Evolutionary conservation across 805 yeast species (phyloP).

Genomic region (Candida methanosorbosa): DNA sequence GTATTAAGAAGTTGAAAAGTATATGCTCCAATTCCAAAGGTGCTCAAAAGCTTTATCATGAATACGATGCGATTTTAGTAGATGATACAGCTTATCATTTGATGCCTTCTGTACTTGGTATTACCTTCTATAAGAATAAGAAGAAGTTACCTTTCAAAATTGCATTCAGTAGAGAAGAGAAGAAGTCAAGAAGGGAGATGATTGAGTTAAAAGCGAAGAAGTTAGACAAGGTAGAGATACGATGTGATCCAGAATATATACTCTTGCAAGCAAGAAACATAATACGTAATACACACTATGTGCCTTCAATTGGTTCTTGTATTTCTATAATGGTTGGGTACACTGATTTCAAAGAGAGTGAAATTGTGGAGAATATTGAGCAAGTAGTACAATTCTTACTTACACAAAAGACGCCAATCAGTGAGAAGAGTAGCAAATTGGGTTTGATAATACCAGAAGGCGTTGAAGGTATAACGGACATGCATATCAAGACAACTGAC

Average conservation of each 20-base stretch:
- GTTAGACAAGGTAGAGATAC: slow-evolving; percentile 46
- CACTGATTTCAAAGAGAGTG: slow-evolving; percentile 31
- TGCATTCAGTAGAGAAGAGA: slow-evolving; percentile 42
- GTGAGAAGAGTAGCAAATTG: slow-evolving; percentile 37
- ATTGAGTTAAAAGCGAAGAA: slow-evolving; percentile 35
- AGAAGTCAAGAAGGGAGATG: slow-evolving; percentile 24
- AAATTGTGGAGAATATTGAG: slow-evolving; percentile 44
- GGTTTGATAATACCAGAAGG: slow-evolving; percentile 48
- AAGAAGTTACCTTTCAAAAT: slow-evolving; percentile 63
- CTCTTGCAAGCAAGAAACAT: slow-evolving; percentile 57
- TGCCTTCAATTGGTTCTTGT: slow-evolving; percentile 54
- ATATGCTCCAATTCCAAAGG: slow-evolving; percentile 34
- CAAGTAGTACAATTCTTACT: slow-evolving; percentile 42
- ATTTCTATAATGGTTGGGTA: slow-evolving; percentile 54
- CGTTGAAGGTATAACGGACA: slow-evolving; percentile 34
- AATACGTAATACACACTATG: slow-evolving; percentile 51
- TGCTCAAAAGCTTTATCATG: slow-evolving; percentile 41
- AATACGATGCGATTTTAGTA: slow-evolving; percentile 58
- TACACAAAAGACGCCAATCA: no score
- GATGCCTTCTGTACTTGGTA: slow-evolving; percentile 50
- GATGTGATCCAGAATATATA: slow-evolving; percentile 59
- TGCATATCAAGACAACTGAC: slow-evolving; percentile 57
- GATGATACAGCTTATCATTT: slow-evolving; percentile 61
- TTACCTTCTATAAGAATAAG: slow-evolving; percentile 49
- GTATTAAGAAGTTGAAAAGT: slow-evolving; percentile 48